Conservation (phyloP, 1,284 basidiomycete species). For the Grifola frondosa region DNA sequence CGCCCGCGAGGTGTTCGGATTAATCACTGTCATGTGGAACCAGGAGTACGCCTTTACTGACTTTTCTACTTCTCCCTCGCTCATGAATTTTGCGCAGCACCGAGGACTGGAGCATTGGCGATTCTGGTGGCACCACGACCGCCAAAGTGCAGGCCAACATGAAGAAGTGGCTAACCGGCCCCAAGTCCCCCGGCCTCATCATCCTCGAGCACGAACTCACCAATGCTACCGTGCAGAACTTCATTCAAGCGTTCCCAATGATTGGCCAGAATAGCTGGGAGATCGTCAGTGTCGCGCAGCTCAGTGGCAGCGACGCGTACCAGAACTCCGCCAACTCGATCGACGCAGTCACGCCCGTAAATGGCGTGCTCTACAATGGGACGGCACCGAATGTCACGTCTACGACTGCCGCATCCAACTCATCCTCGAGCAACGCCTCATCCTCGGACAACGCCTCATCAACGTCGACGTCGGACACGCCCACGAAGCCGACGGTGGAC, state of each 20-base stretch:
- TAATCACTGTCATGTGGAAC: constrained; percentile 80
- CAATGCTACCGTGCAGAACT: constrained; percentile 60
- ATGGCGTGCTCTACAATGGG: constrained; percentile 16
- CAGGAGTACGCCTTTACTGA: constrained; percentile 53
- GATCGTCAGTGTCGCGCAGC: constrained; percentile 50
- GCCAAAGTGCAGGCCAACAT: constrained; percentile 46
- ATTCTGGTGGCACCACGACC: constrained; percentile 41
- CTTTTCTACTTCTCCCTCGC: background rate
- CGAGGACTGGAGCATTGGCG: constrained; percentile 61
- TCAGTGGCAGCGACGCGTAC: constrained; percentile 50
- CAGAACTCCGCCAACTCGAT: constrained; percentile 41
- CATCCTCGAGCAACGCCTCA: constrained; percentile 4
- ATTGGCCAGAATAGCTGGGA: constrained; percentile 72
- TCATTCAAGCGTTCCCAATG: constrained; percentile 66
- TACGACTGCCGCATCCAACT: background rate
- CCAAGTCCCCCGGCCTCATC: constrained; percentile 74
- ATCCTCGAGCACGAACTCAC: constrained; percentile 85
- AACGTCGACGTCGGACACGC: constrained; percentile 1
- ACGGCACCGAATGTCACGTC: too few relatives aligned
- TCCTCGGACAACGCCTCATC: constrained; percentile 1
- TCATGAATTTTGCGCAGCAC: constrained; percentile 44
- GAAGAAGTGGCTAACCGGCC: constrained; percentile 56
- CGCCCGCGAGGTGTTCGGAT: constrained; percentile 69
- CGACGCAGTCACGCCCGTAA: constrained; percentile 16
- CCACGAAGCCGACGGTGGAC: constrained; percentile 5